Percentiles rank a stretch among this genome's conserved stretches.
phyloP scores from a whole-genome alignment of 1,284 basidiomycete species.

The Trametes pubescens region DNA sequence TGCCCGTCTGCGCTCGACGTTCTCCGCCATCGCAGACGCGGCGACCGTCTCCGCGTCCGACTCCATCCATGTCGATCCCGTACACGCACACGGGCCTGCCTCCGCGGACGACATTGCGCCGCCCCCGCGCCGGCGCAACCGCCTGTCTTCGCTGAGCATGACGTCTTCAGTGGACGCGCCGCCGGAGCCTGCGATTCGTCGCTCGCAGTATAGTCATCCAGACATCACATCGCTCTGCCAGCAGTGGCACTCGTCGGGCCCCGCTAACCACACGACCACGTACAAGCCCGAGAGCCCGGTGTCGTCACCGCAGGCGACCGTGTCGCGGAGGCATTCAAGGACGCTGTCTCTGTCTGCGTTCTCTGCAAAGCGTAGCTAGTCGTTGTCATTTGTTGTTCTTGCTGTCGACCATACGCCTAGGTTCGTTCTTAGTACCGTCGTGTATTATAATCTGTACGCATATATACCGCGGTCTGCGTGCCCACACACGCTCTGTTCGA shows the following conservation, averaged over 20 bases:
- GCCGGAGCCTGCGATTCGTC: constrained; percentile 59
- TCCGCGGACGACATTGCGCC: constrained; percentile 18
- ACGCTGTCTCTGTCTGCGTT: constrained; percentile 23
- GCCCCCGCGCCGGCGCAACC: constrained; percentile 23
- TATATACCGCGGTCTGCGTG: not conserved
- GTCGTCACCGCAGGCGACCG: constrained; percentile 1
- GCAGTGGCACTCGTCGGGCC: constrained; percentile 61
- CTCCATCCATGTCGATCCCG: constrained; percentile 22
- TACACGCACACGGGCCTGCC: constrained; percentile 13
- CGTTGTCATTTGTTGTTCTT: not conserved
- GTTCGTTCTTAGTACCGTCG: not conserved
- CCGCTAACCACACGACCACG: constrained; percentile 61
- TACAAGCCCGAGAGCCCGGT: constrained; percentile 36
- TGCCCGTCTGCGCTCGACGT: constrained; percentile 33
- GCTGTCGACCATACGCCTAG: not conserved
- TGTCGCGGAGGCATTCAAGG: constrained; percentile 19
- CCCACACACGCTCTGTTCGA: too few relatives aligned
- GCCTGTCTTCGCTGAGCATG: constrained; percentile 40
- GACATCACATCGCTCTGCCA: constrained; percentile 65
- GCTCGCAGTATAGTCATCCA: constrained; percentile 59
- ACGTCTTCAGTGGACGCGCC: constrained; percentile 48
- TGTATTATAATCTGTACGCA: not conserved
- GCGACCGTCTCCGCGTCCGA: constrained; percentile 32
- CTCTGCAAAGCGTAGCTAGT: not conserved
- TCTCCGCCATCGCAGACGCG: constrained; percentile 35